Percentiles rank a stretch among this genome's conserved stretches.
phyloP scores from a whole-genome alignment of 805 yeast species.

The Pichia deserticola region DNA sequence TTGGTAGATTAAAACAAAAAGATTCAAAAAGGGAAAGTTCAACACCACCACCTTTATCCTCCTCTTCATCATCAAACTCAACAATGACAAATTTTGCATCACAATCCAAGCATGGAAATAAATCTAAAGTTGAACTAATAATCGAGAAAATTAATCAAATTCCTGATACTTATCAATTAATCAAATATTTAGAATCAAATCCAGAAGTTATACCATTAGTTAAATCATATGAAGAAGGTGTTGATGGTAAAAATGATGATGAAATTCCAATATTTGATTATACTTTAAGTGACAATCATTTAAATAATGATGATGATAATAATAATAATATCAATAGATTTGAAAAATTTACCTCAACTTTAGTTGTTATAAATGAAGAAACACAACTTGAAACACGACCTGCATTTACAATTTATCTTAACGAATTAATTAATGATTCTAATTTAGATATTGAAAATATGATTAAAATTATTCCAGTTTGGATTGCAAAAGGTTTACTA shows the following conservation, averaged over 20 bases:
- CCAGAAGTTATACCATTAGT: background rate
- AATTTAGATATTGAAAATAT: conserved; percentile 22
- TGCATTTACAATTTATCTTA: conserved; percentile 1
- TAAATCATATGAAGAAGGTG: background rate
- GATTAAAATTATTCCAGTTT: conserved; percentile 47
- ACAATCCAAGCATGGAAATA: conserved; percentile 6
- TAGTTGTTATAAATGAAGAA: conserved; percentile 9
- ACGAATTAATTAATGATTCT: background rate
- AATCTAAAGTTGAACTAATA: conserved; percentile 6
- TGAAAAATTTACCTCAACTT: background rate
- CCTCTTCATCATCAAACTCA: background rate
- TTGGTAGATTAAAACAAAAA: conserved; percentile 2
- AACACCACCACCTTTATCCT: background rate
- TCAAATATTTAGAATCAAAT: conserved; percentile 7
- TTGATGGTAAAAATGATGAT: background rate
- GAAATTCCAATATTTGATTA: conserved; percentile 8
- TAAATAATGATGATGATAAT: too few relatives aligned
- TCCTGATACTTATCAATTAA: conserved; percentile 2
- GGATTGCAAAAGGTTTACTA: conserved; percentile 53
- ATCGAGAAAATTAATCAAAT: conserved; percentile 4
- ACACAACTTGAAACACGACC: conserved; percentile 6
- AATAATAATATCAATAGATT: background rate
- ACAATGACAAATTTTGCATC: background rate
- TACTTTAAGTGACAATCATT: background rate
- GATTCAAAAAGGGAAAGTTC: background rate